Evolutionary conservation across 2,329 filamentous ascomycete species (phyloP), one percentile per base, ranked within the genome.

Genomic region (Fusarium aywerte): DNA sequence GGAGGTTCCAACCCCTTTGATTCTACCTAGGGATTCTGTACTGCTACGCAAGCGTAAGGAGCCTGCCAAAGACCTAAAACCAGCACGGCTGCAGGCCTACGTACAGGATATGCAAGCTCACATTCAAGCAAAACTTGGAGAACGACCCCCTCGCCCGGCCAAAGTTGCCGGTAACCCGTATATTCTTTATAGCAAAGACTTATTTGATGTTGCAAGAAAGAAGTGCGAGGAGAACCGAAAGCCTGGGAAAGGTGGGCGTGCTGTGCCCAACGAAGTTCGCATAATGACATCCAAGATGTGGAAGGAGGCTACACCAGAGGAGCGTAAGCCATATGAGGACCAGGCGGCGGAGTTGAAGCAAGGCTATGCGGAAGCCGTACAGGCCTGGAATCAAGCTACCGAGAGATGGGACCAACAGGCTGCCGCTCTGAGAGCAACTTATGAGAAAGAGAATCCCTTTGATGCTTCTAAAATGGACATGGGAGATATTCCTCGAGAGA

Each of bases 261-360:
- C 88, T 1, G 84, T 87, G 40, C 89, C 90, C 8, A 96, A 93
- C 72, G 92, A 97, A 74, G 91, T 98, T 56, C 91, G 96, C 32
- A 87, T 89, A 49, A 92, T 93, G 76, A 87, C 96, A 11, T 94
- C 94, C 27, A 90, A 91, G 75, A 94, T 96, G 89, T 99, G 96
- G 96, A 92, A 91, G 70, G 90, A 92, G 48, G 89, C 92, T 0
- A 79, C 84, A 3, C 83, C 88, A 7, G 91, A 91, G 42, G 85
- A 89, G 70, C 92, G 90, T 74, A 85, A 86, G 74, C 94, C 93
- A 1, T 98, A 92, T 73, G 85, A 94, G 47, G 89, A 93, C 27
- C 85, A 90, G 75, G 92, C 91, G 5, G 84, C 89, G 54, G 84
- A 84, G 51, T 90, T 92, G 69, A 94, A 94, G 76, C 83, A 85